Conservation (phyloP, 2,329 filamentous ascomycete species). For the Fusarium coicis region DNA sequence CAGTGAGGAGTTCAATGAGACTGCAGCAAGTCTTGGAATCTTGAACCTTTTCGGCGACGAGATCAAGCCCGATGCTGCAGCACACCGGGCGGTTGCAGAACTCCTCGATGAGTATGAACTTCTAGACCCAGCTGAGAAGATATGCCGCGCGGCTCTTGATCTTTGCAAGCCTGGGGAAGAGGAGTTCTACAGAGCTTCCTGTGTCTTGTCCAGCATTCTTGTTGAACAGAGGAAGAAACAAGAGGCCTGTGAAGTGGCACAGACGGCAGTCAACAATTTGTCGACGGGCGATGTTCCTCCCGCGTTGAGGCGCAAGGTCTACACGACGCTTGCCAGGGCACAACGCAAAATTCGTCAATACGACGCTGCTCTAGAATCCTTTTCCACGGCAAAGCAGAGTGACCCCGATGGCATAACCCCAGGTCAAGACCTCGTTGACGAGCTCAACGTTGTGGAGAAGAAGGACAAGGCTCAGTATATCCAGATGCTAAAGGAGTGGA, state of each 20-base stretch:
- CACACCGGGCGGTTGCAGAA: slow-evolving; percentile 2
- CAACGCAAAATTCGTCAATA: neutral
- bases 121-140: neutral
- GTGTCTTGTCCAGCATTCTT: neutral
- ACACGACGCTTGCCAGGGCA: neutral
- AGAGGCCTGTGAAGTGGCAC: neutral
- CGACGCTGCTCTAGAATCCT: neutral
- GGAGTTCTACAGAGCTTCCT: neutral
- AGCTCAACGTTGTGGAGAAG: neutral
- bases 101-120: neutral
- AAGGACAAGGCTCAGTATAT: neutral
- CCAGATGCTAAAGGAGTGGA: slow-evolving; percentile 39
- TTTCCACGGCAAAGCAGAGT: neutral
- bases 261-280: neutral
- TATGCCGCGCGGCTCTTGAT: neutral
- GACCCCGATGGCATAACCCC: neutral
- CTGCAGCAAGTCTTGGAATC: slow-evolving; percentile 27
- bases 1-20: neutral
- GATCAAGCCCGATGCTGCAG: slow-evolving; percentile 15
- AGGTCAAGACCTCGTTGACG: neutral
- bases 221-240: neutral
- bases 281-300: neutral
- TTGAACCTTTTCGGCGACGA: slow-evolving; percentile 35
- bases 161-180: neutral
- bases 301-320: neutral